Evolutionary conservation across 805 yeast genomes (phyloP).

Genomic region (Yarrowia osloensis): DNA sequence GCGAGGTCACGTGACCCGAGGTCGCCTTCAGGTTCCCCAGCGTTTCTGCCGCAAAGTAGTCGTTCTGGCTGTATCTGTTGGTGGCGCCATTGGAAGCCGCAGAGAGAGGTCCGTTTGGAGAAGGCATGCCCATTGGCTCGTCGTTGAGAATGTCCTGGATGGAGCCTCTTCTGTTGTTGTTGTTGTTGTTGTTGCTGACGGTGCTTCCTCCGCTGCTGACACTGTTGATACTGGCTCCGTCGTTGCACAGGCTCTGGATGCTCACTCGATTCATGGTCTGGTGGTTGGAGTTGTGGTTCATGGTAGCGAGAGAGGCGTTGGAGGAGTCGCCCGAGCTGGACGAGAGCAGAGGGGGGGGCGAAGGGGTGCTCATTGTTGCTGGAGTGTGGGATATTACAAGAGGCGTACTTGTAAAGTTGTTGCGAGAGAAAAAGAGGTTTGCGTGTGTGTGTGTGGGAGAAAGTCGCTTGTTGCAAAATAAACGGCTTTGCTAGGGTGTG

Average conservation of each 20-base stretch:
- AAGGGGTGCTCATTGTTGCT: slow-evolving; percentile 6
- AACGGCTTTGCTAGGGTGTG: neutral
- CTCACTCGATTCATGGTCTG: neutral
- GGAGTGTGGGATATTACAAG: too few relatives aligned
- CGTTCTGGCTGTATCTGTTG: neutral
- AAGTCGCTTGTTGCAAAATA: neutral
- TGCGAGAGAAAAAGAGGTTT: neutral
- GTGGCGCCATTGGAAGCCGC: neutral
- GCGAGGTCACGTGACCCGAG: neutral
- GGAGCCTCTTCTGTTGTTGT: slow-evolving; percentile 3
- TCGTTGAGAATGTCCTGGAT: slow-evolving; percentile 14
- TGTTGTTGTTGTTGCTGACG: too few relatives aligned
- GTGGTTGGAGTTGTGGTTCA: neutral
- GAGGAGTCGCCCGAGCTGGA: slow-evolving; percentile 28
- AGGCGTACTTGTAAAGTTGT: too few relatives aligned
- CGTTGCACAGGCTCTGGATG: slow-evolving; percentile 19
- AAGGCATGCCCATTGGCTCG: neutral
- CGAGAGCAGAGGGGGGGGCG: slow-evolving; percentile 21
- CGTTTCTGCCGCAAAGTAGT: slow-evolving; percentile 9
- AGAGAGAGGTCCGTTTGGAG: neutral
- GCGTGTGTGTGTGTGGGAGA: neutral
- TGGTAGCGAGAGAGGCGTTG: slow-evolving; percentile 16
- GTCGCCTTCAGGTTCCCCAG: slow-evolving; percentile 16
- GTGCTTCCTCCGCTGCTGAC: slow-evolving; percentile 12
- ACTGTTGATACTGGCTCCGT: slow-evolving; percentile 5